Percentiles rank a stretch among this genome's conserved stretches.
Evolutionary conservation across 1,284 basidiomycete genomes (phyloP).

Genomic region (Naganishia sp.): DNA sequence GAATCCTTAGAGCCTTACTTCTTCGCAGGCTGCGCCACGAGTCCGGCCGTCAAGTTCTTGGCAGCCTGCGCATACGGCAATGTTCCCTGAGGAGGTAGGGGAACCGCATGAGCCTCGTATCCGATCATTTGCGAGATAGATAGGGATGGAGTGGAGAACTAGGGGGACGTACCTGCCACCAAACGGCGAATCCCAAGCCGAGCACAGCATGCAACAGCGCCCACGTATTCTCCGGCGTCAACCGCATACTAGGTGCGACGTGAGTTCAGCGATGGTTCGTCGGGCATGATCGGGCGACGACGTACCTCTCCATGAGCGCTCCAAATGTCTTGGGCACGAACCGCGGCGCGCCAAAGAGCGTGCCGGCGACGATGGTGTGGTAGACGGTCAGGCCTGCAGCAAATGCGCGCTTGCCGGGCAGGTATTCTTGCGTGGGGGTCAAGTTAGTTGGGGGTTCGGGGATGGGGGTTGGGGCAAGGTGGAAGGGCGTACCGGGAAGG

Average conservation of each 20-base stretch:
- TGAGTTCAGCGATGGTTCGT: neutral
- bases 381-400: conserved; percentile 74
- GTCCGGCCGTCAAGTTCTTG: conserved; percentile 4
- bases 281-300: too few relatives aligned
- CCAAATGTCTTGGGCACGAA: conserved; percentile 75
- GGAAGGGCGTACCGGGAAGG: conserved; percentile 63
- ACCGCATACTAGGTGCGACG: neutral
- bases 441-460: too few relatives aligned
- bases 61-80: conserved; percentile 19
- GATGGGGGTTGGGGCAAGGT: too few relatives aligned
- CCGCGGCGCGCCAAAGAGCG: conserved; percentile 72
- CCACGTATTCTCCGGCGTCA: conserved; percentile 39
- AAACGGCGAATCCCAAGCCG: conserved; percentile 37
- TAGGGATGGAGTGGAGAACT: too few relatives aligned
- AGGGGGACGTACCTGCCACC: conserved; percentile 38
- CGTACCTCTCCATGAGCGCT: conserved; percentile 59
- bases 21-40: neutral
- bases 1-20: neutral
- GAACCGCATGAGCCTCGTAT: neutral
- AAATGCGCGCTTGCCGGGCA: conserved; percentile 78
- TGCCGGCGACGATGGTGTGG: conserved; percentile 70
- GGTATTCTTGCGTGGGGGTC: conserved; percentile 66
- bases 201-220: conserved; percentile 37
- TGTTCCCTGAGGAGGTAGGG: neutral
- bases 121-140: neutral